A percentile compares a stretch with the other conserved stretches of the same genome.
These are phyloP conservation scores for Ceratocystiopsis brevicomis DNA, from an alignment of 2,329 filamentous ascomycete genomes.

Conservation along the genomic window DNA sequence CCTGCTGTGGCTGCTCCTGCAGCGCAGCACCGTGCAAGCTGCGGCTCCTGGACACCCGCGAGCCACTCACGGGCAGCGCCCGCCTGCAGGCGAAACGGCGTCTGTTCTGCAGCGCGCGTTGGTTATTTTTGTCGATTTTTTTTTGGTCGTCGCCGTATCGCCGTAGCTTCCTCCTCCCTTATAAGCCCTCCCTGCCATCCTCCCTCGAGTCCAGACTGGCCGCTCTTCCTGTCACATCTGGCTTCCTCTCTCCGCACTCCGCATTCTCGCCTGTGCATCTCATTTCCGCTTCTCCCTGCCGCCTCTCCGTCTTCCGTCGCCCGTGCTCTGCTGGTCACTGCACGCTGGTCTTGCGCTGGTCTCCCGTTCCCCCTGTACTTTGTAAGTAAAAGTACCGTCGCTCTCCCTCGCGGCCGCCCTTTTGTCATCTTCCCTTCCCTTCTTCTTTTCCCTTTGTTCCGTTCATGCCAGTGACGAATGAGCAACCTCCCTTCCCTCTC, in stretches of 20 bases:
- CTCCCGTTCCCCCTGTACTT: background rate
- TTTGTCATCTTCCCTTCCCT: constrained; percentile 1
- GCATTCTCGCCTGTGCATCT: background rate
- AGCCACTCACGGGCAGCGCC: background rate
- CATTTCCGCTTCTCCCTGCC: background rate
- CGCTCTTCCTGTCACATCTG: too few species aligned
- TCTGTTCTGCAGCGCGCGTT: too few species aligned
- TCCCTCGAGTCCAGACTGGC: too few species aligned
- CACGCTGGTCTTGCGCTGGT: background rate
- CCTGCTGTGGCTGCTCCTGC: background rate
- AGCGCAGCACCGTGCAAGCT: background rate
- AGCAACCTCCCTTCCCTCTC: background rate
- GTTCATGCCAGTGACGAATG: background rate
- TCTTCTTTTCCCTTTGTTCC: background rate
- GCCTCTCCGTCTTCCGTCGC: background rate
- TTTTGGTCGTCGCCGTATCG: too few species aligned
- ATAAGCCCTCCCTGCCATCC: too few species aligned
- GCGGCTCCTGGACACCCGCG: too few species aligned
- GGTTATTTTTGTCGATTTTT: too few species aligned
- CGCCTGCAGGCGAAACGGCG: too few species aligned
- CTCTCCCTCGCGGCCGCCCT: constrained; percentile 6
- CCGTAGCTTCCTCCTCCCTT: too few species aligned
- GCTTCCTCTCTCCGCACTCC: background rate
- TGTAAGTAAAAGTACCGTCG: too few species aligned
- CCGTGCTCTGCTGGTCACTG: constrained; percentile 5